phyloP scores from a whole-genome alignment of 148 eudicot species.

The Beta vulgaris region DNA sequence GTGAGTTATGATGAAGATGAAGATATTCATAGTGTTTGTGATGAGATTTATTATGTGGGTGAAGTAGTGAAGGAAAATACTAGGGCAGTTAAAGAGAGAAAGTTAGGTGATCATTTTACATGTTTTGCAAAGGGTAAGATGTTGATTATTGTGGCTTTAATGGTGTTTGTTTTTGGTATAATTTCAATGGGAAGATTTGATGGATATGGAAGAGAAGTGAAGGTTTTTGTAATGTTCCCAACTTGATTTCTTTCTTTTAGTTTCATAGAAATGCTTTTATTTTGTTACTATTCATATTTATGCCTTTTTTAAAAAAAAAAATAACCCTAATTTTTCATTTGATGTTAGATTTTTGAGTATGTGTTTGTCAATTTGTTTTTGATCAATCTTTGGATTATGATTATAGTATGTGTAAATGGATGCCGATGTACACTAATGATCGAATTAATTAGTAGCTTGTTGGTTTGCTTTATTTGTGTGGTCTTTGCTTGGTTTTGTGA shows the following conservation, averaged over 20 bases:
- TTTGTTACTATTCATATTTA: neutral
- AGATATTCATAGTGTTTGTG: slow-evolving; percentile 12
- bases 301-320: neutral
- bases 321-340: neutral
- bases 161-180: slow-evolving; percentile 13
- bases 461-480: no score
- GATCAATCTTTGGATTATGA: neutral
- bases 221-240: neutral
- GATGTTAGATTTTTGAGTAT: neutral
- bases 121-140: neutral
- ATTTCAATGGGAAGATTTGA: neutral
- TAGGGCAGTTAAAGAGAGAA: neutral
- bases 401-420: no score
- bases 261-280: neutral
- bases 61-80: neutral
- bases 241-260: neutral
- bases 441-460: no score
- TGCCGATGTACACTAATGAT: no score
- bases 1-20: slow-evolving; percentile 8
- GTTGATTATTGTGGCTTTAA: slow-evolving; percentile 1
- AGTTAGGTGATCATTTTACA: neutral
- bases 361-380: neutral
- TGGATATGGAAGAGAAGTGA: neutral
- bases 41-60: neutral
- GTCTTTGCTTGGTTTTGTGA: no score